Evolutionary conservation across 495 filamentous ascomycete genomes (phyloP), one percentile per base, ranked within the genome.

Genomic region (Podospora fimiseda): DNA sequence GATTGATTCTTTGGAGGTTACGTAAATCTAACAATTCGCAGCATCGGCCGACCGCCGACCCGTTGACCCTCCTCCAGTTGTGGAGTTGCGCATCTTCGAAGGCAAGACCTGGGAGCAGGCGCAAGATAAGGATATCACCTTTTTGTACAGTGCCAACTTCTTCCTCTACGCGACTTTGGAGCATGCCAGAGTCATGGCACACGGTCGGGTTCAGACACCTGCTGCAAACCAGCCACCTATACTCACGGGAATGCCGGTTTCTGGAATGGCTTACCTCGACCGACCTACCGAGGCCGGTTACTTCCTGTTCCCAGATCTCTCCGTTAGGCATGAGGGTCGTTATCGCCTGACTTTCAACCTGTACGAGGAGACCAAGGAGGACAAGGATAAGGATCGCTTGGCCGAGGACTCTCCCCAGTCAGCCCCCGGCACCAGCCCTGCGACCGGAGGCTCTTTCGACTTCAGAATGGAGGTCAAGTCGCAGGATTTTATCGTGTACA

Each of bases 231-330:
- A 81, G 36, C 84, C 85, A 20, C 88, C 91, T 1, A 90, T 97
- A 36, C 77, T 98, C 56, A 98, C 94, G 1, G 93, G 93, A 60
- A 90, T 94, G 58, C 90, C 91, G 1, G 93, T 96, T 6, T 95
- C 94, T 38, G 94, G 93, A 38, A 94, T 96, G 78, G 91, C 92
- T 18, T 97, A 97, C 66, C 76, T 98, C 21, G 93, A 98, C 61
- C 89, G 94, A 22, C 93, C 93, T 1, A 76, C 73, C 18, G 89
- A 89, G 39, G 93, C 92, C 42, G 93, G 94, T 49, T 98, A 97
- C 70, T 98, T 98, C 66, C 86, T 98, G 69, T 98, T 98, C 62
- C 93, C 94, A 0, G 93, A 98, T 70, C 75, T 98, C 36, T 97
- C 93, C 1, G 93, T 98, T 45, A 87, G 94, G 48, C 92, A 97